These are phyloP conservation scores for Lepidium sativum DNA, from an alignment of 345 rosid genomes.

Conservation along the genomic window DNA sequence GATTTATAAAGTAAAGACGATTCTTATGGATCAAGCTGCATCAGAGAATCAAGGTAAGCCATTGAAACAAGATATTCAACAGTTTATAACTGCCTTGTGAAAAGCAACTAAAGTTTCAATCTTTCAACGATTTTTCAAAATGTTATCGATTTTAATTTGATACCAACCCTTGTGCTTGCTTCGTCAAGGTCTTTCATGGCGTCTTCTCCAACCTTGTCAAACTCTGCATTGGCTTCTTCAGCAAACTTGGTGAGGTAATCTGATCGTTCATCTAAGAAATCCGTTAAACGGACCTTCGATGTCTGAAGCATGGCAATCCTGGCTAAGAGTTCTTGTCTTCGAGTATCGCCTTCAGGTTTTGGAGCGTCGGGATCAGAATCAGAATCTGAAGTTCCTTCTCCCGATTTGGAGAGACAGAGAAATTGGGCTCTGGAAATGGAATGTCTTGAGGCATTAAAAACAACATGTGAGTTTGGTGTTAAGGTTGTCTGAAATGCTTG, in stretches of 20 bases:
- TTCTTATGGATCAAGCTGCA: constrained; percentile 1
- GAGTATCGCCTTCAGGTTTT: constrained; percentile 57
- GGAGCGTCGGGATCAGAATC: constrained; percentile 31
- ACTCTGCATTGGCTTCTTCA: constrained; percentile 75
- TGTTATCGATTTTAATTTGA: not conserved
- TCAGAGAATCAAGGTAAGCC: constrained; percentile 1
- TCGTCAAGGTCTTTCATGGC: constrained; percentile 84
- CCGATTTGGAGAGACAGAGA: constrained; percentile 13
- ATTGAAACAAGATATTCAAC: not conserved
- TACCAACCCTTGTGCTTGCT: constrained; percentile 72
- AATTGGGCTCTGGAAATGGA: constrained; percentile 13
- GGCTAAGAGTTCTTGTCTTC: constrained; percentile 73
- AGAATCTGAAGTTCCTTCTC: constrained; percentile 16
- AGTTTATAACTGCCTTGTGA: not conserved
- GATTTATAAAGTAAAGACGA: not conserved
- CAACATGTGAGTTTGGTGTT: constrained; percentile 20
- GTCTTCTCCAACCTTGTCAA: constrained; percentile 84
- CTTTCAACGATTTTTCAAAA: not conserved
- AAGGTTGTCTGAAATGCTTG: constrained; percentile 23
- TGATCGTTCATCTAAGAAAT: constrained; percentile 73
- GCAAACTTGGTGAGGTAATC: constrained; percentile 68
- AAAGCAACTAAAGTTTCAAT: not conserved
- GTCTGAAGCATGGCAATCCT: constrained; percentile 81
- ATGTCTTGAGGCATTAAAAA: constrained; percentile 15
- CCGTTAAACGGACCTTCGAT: constrained; percentile 78